Evolutionary conservation across 495 filamentous ascomycete species (phyloP), one percentile per base, ranked within the genome.

Genomic region (Staphylotrichum longicolle): DNA sequence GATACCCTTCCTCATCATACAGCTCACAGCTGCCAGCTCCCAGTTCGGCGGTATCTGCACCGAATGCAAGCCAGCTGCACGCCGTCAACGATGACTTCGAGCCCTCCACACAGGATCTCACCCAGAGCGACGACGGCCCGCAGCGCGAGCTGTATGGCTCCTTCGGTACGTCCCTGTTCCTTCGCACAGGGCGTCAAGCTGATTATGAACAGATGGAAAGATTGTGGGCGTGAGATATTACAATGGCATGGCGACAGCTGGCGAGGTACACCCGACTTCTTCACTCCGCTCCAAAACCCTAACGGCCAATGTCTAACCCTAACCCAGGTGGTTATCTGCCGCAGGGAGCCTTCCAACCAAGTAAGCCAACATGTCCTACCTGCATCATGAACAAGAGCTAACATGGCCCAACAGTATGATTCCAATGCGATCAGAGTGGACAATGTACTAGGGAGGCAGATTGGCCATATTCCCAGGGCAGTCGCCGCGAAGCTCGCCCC

Each of bases 151-250:
- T 80, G 37, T 88, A 86, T 58, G 85, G 84, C 67, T 73, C 63
- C 34, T 64, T 75, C 20, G 68, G 73, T 73, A 59, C 49, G 71
- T 61, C 5, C 52, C 44, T 40, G 7, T n/a, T 14, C 5, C 7
- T 4, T 9, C 40, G 7, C 8, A 6, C 39, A 2, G 30, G 2
- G n/a, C 39, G 14, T 49, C 54, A 39, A 34, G 34, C 40, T 72
- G 52, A 85, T 70, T 74, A 49, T 69, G 51, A 10, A 71, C 69
- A 63, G 74, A 82, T 7, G 81, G 78, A 11, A 92, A 93, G 62
- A 88, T 94, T 50, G 92, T 96, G 0, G 93, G 92, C 5, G 80
- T 91, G 11, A 81, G 87, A 54, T 96, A 86, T 71, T 97, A 97
- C 72, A 76, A 69, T 33, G 91, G 91, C 5, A 68, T 83, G 59